phyloP scores from a whole-genome alignment of 1,139 yeast genomes.

The Saccharomyces hybrid region DNA sequence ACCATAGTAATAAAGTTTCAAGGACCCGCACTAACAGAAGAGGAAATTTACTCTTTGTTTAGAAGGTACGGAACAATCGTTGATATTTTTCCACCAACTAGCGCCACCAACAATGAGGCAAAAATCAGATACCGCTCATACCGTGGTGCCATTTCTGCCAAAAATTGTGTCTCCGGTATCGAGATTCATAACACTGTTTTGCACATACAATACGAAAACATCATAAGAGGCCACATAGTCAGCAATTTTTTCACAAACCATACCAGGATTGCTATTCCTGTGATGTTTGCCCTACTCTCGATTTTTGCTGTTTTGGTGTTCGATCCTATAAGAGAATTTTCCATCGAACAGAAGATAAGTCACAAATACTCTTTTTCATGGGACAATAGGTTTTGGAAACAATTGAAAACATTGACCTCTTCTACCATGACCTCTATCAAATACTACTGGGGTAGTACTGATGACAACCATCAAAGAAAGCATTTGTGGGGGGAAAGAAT shows the following conservation, averaged over 20 bases:
- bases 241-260: slow-evolving; percentile 61
- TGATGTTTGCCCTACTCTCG: slow-evolving; percentile 55
- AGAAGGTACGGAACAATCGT: slow-evolving; percentile 80
- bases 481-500: slow-evolving; percentile 66
- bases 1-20: slow-evolving; percentile 61
- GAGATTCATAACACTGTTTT: slow-evolving; percentile 51
- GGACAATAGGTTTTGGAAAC: slow-evolving; percentile 31
- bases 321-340: slow-evolving; percentile 86
- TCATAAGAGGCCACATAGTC: slow-evolving; percentile 45
- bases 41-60: slow-evolving; percentile 70
- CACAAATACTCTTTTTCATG: slow-evolving; percentile 39
- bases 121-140: slow-evolving; percentile 45
- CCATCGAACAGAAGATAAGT: slow-evolving; percentile 65
- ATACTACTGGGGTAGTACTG: slow-evolving; percentile 33
- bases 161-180: slow-evolving; percentile 83
- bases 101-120: slow-evolving; percentile 33
- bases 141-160: slow-evolving; percentile 76
- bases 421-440: slow-evolving; percentile 37
- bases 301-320: slow-evolving; percentile 77
- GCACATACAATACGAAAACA: slow-evolving; percentile 66
- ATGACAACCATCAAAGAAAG: slow-evolving; percentile 33
- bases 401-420: slow-evolving; percentile 32
- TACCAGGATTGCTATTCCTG: slow-evolving; percentile 63
- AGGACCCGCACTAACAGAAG: slow-evolving; percentile 71
- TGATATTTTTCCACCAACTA: slow-evolving; percentile 42